Evolutionary conservation across 257 asterid species (phyloP).

Genomic region (Solanum acaule): DNA sequence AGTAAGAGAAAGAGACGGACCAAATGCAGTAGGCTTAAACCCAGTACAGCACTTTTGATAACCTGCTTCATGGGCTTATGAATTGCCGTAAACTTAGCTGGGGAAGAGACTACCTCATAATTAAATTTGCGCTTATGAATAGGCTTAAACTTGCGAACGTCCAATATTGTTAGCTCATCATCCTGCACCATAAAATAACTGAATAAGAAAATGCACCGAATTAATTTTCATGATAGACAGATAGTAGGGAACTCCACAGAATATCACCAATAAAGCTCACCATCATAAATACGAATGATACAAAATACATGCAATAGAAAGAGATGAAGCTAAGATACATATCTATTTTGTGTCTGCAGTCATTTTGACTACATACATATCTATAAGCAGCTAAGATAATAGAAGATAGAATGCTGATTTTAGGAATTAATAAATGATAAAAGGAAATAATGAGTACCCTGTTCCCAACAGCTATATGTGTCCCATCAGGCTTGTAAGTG

Average conservation of each 20-base stretch:
- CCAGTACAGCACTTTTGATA: not conserved
- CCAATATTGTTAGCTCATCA: conserved; percentile 90
- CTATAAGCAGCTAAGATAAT: not conserved
- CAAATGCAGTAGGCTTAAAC: not conserved
- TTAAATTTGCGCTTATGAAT: conserved; percentile 92
- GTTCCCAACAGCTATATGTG: conserved; percentile 94
- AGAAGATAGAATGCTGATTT: not conserved
- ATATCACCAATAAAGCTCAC: not conserved
- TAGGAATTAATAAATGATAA: not conserved
- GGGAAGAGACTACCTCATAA: conserved; percentile 58
- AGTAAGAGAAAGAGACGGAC: not conserved
- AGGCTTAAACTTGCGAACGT: conserved; percentile 93
- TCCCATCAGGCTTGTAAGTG: conserved; percentile 95
- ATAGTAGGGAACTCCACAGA: not conserved
- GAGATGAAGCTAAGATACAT: not conserved
- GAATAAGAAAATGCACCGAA: conserved; percentile 1
- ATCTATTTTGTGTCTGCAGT: not conserved
- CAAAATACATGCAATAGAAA: not conserved
- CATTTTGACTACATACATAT: not conserved
- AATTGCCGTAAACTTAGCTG: not conserved
- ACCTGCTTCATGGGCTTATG: not conserved
- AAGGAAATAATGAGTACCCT: conserved; percentile 46
- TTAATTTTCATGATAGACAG: not conserved
- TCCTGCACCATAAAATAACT: conserved; percentile 40
- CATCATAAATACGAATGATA: not conserved